phyloP scores from a whole-genome alignment of 495 filamentous ascomycete species.

The Aspergillus cavernicola region DNA sequence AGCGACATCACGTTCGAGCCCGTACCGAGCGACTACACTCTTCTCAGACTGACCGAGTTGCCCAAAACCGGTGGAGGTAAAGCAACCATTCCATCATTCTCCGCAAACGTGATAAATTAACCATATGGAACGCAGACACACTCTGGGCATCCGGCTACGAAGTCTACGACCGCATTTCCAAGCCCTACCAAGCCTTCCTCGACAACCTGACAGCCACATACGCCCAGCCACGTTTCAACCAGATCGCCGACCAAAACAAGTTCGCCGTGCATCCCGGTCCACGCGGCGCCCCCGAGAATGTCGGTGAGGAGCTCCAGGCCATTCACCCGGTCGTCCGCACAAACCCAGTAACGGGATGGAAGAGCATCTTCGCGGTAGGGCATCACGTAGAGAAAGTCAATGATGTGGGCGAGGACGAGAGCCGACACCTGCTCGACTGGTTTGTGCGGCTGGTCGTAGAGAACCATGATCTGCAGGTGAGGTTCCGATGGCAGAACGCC shows the following conservation, averaged over 20 bases:
- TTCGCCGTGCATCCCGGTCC: slow-evolving; percentile 48
- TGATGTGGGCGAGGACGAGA: slow-evolving; percentile 38
- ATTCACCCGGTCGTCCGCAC: slow-evolving; percentile 65
- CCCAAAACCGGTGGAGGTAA: slow-evolving; percentile 67
- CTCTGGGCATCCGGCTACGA: slow-evolving; percentile 73
- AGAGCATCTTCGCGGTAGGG: slow-evolving; percentile 58
- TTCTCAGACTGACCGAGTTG: slow-evolving; percentile 58
- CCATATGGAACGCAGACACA: slow-evolving; percentile 37
- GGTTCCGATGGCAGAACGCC: slow-evolving; percentile 52
- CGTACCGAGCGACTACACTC: slow-evolving; percentile 64
- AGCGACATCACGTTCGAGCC: slow-evolving; percentile 73
- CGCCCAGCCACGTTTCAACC: slow-evolving; percentile 16
- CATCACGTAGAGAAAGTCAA: slow-evolving; percentile 17
- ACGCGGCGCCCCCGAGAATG: slow-evolving; percentile 62
- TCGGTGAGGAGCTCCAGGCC: slow-evolving; percentile 51
- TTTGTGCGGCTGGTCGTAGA: slow-evolving; percentile 55
- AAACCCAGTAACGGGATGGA: slow-evolving; percentile 76
- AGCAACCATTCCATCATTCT: too few species aligned
- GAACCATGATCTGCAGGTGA: slow-evolving; percentile 70
- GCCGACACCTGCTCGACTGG: slow-evolving; percentile 36
- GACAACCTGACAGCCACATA: slow-evolving; percentile 61
- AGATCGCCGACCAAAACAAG: slow-evolving; percentile 14
- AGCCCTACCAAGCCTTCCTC: slow-evolving; percentile 56
- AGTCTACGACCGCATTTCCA: slow-evolving; percentile 65
- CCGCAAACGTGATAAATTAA: neutral